Percentiles rank a stretch among this genome's conserved stretches.
These are phyloP conservation scores for Acer campestre DNA, from an alignment of 345 rosid genomes.

Conservation along the genomic window DNA sequence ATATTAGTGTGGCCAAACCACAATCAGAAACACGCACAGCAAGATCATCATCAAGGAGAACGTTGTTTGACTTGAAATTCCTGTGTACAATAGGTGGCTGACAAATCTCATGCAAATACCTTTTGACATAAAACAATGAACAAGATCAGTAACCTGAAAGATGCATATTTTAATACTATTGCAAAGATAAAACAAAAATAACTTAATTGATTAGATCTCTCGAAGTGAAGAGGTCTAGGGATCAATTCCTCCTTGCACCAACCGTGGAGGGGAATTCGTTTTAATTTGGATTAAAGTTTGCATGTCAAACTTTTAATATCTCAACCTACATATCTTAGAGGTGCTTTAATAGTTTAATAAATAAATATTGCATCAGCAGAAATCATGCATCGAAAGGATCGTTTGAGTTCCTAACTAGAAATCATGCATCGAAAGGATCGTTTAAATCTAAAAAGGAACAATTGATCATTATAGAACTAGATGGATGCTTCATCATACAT, in stretches of 20 bases:
- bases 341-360: background rate
- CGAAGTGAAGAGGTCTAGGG: background rate
- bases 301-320: background rate
- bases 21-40: constrained; percentile 79
- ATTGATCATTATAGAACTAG: background rate
- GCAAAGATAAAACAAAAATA: constrained; percentile 5
- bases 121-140: constrained; percentile 27
- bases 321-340: background rate
- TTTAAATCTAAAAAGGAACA: too few relatives aligned
- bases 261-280: background rate
- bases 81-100: constrained; percentile 88
- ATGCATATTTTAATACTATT: constrained; percentile 1
- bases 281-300: background rate
- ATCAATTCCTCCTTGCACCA: background rate
- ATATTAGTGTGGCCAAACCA: constrained; percentile 85
- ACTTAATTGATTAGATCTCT: background rate
- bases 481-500: background rate
- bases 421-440: too few relatives aligned
- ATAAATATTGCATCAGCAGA: background rate
- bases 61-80: constrained; percentile 81
- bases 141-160: constrained; percentile 16
- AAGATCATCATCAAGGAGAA: constrained; percentile 90
- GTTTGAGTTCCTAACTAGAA: background rate
- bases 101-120: constrained; percentile 96
- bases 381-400: background rate